Evolutionary conservation across 139 green algal species (phyloP).

Genomic region (Cymbomonas tetramitiformis): DNA sequence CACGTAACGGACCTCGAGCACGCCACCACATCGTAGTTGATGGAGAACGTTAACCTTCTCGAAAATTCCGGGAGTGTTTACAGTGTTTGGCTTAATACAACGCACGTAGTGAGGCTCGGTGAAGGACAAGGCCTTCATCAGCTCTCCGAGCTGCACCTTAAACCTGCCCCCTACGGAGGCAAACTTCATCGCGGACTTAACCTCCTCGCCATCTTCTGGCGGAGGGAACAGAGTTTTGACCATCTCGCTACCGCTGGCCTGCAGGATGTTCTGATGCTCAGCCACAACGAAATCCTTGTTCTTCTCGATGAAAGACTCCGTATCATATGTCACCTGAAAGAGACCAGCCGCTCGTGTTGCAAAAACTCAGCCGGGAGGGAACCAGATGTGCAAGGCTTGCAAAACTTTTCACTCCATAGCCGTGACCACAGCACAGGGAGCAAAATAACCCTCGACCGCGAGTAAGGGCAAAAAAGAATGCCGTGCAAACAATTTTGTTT

Average conservation of each 20-base stretch:
- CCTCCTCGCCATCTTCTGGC: neutral
- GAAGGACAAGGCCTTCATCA: conserved; percentile 71
- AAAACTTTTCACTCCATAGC: too few species aligned
- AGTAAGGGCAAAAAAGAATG: too few species aligned
- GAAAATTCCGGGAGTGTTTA: conserved; percentile 61
- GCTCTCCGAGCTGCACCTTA: conserved; percentile 82
- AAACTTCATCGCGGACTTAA: conserved; percentile 28
- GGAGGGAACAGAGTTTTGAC: conserved; percentile 40
- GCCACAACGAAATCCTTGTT: conserved; percentile 94
- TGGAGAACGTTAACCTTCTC: conserved; percentile 85
- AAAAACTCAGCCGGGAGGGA: neutral
- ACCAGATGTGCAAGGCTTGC: too few species aligned
- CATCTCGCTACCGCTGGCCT: conserved; percentile 44
- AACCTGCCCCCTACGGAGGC: conserved; percentile 69
- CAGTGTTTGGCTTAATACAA: conserved; percentile 94
- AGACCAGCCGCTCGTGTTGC: neutral
- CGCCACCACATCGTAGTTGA: conserved; percentile 90
- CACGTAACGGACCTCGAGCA: too few species aligned
- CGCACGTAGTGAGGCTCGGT: conserved; percentile 98
- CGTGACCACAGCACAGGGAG: too few species aligned
- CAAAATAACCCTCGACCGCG: too few species aligned
- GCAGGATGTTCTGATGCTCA: conserved; percentile 84
- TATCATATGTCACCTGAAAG: conserved; percentile 39
- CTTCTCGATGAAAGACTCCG: conserved; percentile 40
- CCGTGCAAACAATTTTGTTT: too few species aligned